These are phyloP conservation scores for Phytopythium cucurbitacearum DNA, from an alignment of 352 stramenopile genomes.

Conservation along the genomic window DNA sequence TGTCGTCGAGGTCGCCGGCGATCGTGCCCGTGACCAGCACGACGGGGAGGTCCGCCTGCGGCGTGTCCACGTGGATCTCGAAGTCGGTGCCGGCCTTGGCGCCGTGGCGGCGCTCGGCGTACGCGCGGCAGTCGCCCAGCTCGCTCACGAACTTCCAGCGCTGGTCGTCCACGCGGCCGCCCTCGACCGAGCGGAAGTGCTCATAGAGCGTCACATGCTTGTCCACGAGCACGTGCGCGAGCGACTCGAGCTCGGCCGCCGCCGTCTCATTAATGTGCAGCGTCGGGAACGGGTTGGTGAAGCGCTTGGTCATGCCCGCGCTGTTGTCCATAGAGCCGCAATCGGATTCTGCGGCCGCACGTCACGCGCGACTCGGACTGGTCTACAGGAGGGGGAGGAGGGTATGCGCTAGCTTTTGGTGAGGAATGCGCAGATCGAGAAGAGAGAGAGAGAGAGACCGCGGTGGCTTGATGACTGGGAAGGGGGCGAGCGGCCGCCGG, in stretches of 20 bases:
- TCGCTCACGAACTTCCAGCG: constrained; percentile 41
- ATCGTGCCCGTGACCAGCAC: constrained; percentile 33
- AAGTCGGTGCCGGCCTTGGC: constrained; percentile 18
- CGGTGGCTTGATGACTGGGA: too few relatives aligned
- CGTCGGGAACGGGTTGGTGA: constrained; percentile 36
- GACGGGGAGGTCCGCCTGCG: constrained; percentile 15
- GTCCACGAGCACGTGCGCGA: constrained; percentile 32
- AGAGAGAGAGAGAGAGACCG: too few relatives aligned
- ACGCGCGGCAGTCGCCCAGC: constrained; percentile 31
- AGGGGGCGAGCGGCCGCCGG: too few relatives aligned
- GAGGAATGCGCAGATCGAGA: too few relatives aligned
- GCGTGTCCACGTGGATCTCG: constrained; percentile 19
- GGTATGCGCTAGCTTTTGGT: too few relatives aligned
- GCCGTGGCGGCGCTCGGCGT: constrained; percentile 23
- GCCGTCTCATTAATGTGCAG: constrained; percentile 23
- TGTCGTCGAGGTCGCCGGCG: constrained; percentile 36
- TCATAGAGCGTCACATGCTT: constrained; percentile 39
- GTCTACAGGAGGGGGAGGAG: too few relatives aligned
- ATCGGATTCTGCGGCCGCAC: too few relatives aligned
- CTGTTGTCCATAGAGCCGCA: not conserved
- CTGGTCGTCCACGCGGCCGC: constrained; percentile 22
- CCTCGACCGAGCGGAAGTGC: constrained; percentile 24
- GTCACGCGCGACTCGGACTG: too few relatives aligned
- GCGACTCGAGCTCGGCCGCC: constrained; percentile 16
- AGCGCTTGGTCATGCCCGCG: constrained; percentile 24